Conservation (phyloP, 768 basidiomycete genomes). For the Lactifluus subvellereus region DNA sequence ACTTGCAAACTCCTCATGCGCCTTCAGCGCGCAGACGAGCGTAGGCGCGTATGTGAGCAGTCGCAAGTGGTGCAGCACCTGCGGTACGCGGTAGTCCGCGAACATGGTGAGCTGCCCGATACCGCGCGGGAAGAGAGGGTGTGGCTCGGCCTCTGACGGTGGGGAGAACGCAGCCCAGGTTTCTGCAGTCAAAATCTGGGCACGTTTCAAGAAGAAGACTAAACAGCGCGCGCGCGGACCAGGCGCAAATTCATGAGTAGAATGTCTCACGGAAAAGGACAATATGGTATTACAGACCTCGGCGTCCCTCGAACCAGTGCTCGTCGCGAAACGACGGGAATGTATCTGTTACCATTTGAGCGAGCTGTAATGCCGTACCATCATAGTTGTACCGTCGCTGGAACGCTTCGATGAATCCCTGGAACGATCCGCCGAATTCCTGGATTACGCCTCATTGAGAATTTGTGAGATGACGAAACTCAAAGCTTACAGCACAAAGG, state of each 20-base stretch:
- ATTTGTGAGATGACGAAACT: neutral
- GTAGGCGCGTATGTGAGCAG: constrained; percentile 66
- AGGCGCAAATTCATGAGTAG: neutral
- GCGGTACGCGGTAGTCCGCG: constrained; percentile 88
- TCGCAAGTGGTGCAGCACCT: constrained; percentile 78
- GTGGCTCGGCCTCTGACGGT: constrained; percentile 33
- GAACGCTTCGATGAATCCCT: constrained; percentile 22
- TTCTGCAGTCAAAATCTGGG: constrained; percentile 88
- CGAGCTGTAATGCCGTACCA: constrained; percentile 23
- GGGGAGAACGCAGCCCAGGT: constrained; percentile 86
- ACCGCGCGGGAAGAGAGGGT: constrained; percentile 73
- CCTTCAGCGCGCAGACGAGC: constrained; percentile 46
- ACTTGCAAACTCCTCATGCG: constrained; percentile 40
- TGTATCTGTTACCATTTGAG: constrained; percentile 24
- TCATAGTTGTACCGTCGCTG: constrained; percentile 16
- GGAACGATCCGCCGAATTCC: constrained; percentile 22
- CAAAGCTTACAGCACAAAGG: constrained; percentile 53
- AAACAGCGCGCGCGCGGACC: neutral
- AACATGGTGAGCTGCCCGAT: constrained; percentile 81
- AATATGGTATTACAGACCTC: constrained; percentile 38
- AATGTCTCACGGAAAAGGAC: neutral
- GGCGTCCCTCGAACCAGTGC: constrained; percentile 30
- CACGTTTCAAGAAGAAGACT: constrained; percentile 87
- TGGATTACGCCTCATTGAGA: neutral
- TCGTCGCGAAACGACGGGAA: constrained; percentile 26